phyloP scores from a whole-genome alignment of 768 basidiomycete genomes.

The Hemileccinum impolitum region DNA sequence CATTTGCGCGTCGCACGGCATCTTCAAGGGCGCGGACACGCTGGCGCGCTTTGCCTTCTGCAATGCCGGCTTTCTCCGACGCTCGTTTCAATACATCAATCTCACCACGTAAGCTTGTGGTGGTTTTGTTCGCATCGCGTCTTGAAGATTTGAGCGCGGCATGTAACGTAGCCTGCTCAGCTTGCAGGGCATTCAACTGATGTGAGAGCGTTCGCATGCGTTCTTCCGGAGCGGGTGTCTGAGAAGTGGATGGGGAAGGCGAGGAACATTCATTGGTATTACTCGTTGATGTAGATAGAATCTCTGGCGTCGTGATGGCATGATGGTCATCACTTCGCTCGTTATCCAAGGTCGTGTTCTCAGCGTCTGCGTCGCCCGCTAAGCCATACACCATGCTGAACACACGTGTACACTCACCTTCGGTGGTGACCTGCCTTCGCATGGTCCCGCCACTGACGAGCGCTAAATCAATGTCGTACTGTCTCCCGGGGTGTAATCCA shows the following conservation, averaged over 20 bases:
- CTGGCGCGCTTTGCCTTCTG: slow-evolving; percentile 79
- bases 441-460: slow-evolving; percentile 64
- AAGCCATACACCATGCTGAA: slow-evolving; percentile 5
- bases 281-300: slow-evolving; percentile 29
- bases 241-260: slow-evolving; percentile 26
- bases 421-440: slow-evolving; percentile 65
- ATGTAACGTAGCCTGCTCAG: slow-evolving; percentile 68
- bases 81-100: slow-evolving; percentile 82
- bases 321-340: slow-evolving; percentile 21
- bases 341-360: slow-evolving; percentile 20
- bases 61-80: slow-evolving; percentile 71
- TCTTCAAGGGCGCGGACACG: slow-evolving; percentile 88
- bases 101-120: slow-evolving; percentile 76
- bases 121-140: slow-evolving; percentile 79
- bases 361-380: slow-evolving; percentile 14
- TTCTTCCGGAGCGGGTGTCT: slow-evolving; percentile 56
- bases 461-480: slow-evolving; percentile 86
- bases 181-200: slow-evolving; percentile 55
- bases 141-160: slow-evolving; percentile 72
- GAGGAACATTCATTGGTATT: slow-evolving; percentile 9
- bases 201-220: slow-evolving; percentile 62
- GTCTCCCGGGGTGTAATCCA: slow-evolving; percentile 81
- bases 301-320: slow-evolving; percentile 9
- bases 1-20: slow-evolving; percentile 75
- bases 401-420: slow-evolving; percentile 39